Percentiles rank a stretch among this genome's conserved stretches.
Evolutionary conservation across 805 yeast genomes (phyloP).

Genomic region (Myxozyma monticola): DNA sequence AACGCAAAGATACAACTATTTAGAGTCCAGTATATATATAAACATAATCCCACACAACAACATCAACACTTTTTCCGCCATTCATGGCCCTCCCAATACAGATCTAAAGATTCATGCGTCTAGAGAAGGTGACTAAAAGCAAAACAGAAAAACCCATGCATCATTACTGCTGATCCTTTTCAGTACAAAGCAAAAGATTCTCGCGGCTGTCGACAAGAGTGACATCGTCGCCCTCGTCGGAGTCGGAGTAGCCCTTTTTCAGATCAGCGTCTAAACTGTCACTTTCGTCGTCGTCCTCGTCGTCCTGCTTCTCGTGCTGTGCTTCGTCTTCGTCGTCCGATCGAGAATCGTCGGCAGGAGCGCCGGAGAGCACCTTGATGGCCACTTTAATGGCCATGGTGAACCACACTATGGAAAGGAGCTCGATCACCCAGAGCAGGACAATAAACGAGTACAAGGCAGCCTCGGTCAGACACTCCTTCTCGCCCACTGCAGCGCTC

Average conservation of each 20-base stretch:
- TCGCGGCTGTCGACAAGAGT: slow-evolving; percentile 13
- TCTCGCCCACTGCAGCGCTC: slow-evolving; percentile 17
- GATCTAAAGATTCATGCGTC: too few relatives aligned
- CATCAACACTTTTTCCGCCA: too few relatives aligned
- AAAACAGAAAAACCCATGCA: background rate
- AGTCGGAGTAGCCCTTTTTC: too few relatives aligned
- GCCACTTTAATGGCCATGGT: slow-evolving; percentile 70
- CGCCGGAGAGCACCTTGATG: slow-evolving; percentile 65
- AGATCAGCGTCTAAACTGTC: too few relatives aligned
- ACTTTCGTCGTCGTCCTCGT: too few relatives aligned
- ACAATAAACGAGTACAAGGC: slow-evolving; percentile 48
- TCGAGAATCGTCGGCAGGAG: slow-evolving; percentile 81
- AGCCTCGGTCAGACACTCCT: slow-evolving; percentile 39
- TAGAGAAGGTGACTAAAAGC: background rate
- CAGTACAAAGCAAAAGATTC: too few relatives aligned
- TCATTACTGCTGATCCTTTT: too few relatives aligned
- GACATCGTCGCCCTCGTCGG: slow-evolving; percentile 17
- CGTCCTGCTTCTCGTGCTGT: background rate
- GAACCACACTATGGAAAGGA: slow-evolving; percentile 71
- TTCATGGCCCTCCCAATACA: too few relatives aligned
- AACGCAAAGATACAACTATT: too few relatives aligned
- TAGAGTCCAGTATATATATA: too few relatives aligned
- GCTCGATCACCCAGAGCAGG: slow-evolving; percentile 65
- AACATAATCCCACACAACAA: too few relatives aligned
- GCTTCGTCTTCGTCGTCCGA: slow-evolving; percentile 83